Evolutionary conservation across 1,284 basidiomycete species (phyloP).

Genomic region (Trametes hirsuta): DNA sequence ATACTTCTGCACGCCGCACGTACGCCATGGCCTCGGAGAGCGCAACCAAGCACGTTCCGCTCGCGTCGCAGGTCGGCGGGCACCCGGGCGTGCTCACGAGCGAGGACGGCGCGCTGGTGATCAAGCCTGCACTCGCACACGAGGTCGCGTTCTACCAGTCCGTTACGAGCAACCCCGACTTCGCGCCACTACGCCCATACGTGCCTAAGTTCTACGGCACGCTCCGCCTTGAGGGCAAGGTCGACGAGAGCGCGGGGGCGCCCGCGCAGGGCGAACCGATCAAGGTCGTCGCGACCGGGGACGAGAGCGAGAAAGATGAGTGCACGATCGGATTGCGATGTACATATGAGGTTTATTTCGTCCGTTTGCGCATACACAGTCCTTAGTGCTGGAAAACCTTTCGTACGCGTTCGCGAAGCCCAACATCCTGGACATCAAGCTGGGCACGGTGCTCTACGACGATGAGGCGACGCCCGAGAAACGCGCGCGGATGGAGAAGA

Average conservation of each 20-base stretch:
- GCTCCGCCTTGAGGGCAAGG: slow-evolving; percentile 65
- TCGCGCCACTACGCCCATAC: slow-evolving; percentile 54
- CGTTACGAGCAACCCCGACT: slow-evolving; percentile 46
- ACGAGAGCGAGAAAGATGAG: slow-evolving; percentile 53
- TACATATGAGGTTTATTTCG: slow-evolving; percentile 1
- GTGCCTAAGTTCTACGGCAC: slow-evolving; percentile 80
- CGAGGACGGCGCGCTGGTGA: slow-evolving; percentile 78
- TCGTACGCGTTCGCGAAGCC: slow-evolving; percentile 75
- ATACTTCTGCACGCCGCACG: slow-evolving; percentile 6
- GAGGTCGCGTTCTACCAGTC: slow-evolving; percentile 86
- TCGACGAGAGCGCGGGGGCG: slow-evolving; percentile 37
- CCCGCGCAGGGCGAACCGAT: slow-evolving; percentile 24
- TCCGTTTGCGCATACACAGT: slow-evolving; percentile 47
- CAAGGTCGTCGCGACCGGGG: slow-evolving; percentile 32
- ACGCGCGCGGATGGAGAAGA: slow-evolving; percentile 74
- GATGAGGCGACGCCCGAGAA: slow-evolving; percentile 76
- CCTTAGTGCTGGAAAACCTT: slow-evolving; percentile 87
- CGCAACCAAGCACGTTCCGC: slow-evolving; percentile 27
- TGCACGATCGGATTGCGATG: slow-evolving; percentile 16
- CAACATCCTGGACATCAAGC: slow-evolving; percentile 90
- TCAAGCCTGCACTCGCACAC: slow-evolving; percentile 78
- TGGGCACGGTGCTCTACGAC: slow-evolving; percentile 86
- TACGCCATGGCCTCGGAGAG: neutral
- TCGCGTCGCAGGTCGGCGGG: slow-evolving; percentile 82
- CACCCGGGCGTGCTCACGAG: slow-evolving; percentile 79